These are phyloP conservation scores for Leishmania arabica DNA, from an alignment of 208 protist genomes.

Conservation along the genomic window DNA sequence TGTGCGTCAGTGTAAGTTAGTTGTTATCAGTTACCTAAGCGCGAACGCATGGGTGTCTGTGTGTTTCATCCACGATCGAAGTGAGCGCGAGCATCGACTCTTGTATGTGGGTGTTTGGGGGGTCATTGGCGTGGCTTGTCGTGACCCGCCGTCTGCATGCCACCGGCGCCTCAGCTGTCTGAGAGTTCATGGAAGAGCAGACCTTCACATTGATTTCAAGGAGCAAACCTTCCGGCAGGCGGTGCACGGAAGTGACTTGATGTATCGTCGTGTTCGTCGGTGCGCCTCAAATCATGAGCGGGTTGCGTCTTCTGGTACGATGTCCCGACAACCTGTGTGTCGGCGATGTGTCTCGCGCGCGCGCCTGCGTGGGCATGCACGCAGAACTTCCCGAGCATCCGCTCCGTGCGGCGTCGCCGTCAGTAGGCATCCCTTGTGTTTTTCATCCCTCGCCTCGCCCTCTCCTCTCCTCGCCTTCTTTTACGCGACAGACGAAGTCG, in stretches of 20 bases:
- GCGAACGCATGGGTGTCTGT: neutral
- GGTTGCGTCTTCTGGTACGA: neutral
- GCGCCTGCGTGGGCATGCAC: neutral
- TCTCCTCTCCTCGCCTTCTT: neutral
- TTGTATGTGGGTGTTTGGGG: neutral
- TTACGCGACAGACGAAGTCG: neutral
- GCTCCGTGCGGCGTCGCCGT: neutral
- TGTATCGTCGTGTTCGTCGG: neutral
- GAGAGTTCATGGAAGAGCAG: neutral
- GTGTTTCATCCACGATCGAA: neutral
- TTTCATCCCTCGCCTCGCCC: neutral
- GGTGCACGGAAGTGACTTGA: neutral
- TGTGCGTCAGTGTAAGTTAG: neutral
- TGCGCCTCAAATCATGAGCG: neutral
- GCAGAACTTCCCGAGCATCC: neutral
- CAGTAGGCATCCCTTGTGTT: neutral
- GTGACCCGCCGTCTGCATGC: neutral
- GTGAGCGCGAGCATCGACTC: neutral
- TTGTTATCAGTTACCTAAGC: neutral
- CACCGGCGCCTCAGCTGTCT: neutral
- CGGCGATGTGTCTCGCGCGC: neutral
- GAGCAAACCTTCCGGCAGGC: neutral
- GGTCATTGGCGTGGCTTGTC: neutral
- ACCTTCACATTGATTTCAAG: neutral
- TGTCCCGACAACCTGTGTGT: neutral